Evolutionary conservation across 306 rosid species (phyloP), one percentile per base, ranked within the genome.

Genomic region (Gastrolobium villosum): DNA sequence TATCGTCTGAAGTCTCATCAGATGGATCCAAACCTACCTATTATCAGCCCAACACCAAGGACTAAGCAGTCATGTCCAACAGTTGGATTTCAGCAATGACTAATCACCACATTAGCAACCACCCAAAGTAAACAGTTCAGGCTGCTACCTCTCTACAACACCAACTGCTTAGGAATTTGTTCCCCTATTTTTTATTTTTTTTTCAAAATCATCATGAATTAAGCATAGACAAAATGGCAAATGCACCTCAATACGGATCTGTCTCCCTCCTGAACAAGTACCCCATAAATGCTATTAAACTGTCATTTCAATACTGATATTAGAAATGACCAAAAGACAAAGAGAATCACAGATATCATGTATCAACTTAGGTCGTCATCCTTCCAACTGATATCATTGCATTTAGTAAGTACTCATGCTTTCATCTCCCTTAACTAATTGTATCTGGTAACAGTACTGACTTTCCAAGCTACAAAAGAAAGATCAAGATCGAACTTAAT

Each of bases 21-120:
- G 73, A 72, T 52, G 49, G 39, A 85, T 67, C 82, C 87, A 84
- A 76, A 78, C 54, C 79, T 70, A 70, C 66, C 70, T 41, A 49
- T 26, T 41, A 83, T 75, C 76, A 76, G 80, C 69, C 54, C 78
- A 66, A 72, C 79, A 76, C 57, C 76, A 65, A 81, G 56, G 72
- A 73, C 81, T 77, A 65, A 72, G 55, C 35, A 67, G 63, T 39
- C 56, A n/a, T 49, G 69, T 34, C 70, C 75, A 74, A 82, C 63
- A 70, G 57, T 26, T 53, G 62, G 62, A 59, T 36, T 11, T 48
- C 65, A 72, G 57, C 70, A 68, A 64, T 15, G 30, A 78, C 44
- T 69, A 72, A 52, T 81, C 57, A 74, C 74, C 79, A 77, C 36
- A 68, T 37, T 37, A 13, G 72, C 66, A 59, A 77, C 50, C 81